Base-by-base conservation (phyloP, 1,139 yeast genomes). In the Lodderomyces orthopsilosis region DNA sequence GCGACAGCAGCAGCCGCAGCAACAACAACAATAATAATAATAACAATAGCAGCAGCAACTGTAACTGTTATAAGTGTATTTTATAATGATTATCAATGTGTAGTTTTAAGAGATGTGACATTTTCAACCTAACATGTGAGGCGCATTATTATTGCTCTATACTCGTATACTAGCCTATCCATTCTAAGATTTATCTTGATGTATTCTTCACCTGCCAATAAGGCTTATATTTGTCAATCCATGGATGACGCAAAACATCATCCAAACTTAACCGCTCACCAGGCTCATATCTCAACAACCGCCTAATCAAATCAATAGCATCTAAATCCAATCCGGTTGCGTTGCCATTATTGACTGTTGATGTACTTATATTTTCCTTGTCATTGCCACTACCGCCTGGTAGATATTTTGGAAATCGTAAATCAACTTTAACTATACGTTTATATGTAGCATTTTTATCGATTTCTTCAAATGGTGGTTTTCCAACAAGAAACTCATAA, bases 381-480 rank as follows among this genome's bases (percentile, higher is more conserved):
- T 6, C 18, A 13, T 14, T 28, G 10, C 7, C 32, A 28, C 17
- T 14, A 28, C 32, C 32, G 10, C 32, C 32, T 17, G 34, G 34
- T 10, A 30, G 8, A 55, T 68, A 82, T 4, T 74, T 65, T 0
- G 98, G 98, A 43, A 89, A 80, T 37, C 73, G 66, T 48, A 89
- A 68, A 58, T 88, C 96, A 3, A 88, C 89, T 48, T 74, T 78
- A 13, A 85, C 83, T 36, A 93, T 93, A 48, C 94, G 71, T 55
- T 81, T 80, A 58, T 86, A 88, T 0, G 98, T 93, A 19, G 85
- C 79, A 49, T 78, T 79, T 45, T 83, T 79, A 44, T 81, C 84
- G 23, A 76, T 76, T 55, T 86, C 95, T 59, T 91, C 98, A 62
- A 93, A 93, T 0, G 98, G 93, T 1, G 98, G 97, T 40, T 76